Base-by-base conservation (phyloP, 768 basidiomycete species). In the Pleurotus giganteus region DNA sequence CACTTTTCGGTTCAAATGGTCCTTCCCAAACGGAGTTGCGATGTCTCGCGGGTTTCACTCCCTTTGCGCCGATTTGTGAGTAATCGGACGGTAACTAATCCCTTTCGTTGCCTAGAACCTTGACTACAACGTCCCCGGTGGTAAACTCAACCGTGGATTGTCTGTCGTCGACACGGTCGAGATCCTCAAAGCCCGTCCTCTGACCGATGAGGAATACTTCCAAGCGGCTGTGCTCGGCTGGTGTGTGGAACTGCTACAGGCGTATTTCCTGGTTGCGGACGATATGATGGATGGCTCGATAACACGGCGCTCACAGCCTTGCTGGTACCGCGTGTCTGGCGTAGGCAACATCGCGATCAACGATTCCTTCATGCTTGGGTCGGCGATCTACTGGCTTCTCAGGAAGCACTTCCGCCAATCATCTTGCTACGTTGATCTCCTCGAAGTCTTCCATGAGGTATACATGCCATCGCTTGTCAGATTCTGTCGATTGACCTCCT, bases 271-370 rank as follows among this genome's bases (percentile, higher is more conserved):
- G 54, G 93, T 97, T 54, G 82, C 92, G 3, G 93, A 99, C 71
- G 96, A 98, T 70, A 94, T 98, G 64, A 99, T 99, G 97, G 96
- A 99, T 67, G 69, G 80, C 17, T 92, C 90, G 44, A 88, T 98
- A 62, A 98, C 96, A 9, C 88, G 96, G 23, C 88, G 96, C 8
- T 87, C 89, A 3, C 95, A 97, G 70, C 89, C 94, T 1, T 99
- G 96, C 74, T 99, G 92, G 91, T 98, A 96, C 75, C 81, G 77
- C 56, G 61, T 74, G 21, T 74, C 74, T 2, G 62, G 69, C 12
- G 85, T 96, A 58, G 86, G 86, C 43, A 85, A 86, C 71, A 84
- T 97, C 59, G 94, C 96, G 4, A 89, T 98, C 75, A 98, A 98
- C 76, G 96, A 98, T 67, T 76, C 91, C 1, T 94, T 97, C 80